Base-by-base conservation (phyloP, 352 stramenopile species). In the Halophytophthora batemanensis region DNA sequence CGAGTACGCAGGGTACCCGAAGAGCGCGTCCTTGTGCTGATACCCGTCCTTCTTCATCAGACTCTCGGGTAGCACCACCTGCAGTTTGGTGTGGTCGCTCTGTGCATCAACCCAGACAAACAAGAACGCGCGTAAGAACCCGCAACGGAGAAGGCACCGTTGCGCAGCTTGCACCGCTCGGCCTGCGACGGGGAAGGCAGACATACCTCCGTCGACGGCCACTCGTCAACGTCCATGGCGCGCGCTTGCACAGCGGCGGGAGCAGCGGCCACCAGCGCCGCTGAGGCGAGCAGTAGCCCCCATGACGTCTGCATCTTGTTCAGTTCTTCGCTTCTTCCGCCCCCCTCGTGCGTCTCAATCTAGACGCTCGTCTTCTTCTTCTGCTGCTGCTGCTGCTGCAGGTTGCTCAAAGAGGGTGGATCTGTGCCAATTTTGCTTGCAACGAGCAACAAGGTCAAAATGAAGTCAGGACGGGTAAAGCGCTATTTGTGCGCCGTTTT, bases 11-110 rank as follows among this genome's bases (percentile, higher is more conserved):
- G 95, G 95, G 53, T 98, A 95, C 28, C 96, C 96, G 65, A 99
- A 99, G 34, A 98, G 77, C 45, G 95, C 95, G 45, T 98, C 95
- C 59, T 97, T 96, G 74, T 99, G 96, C 52, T 93, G 79, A 64
- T 98, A 98, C 38, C 95, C 96, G 28, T 93, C 78, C 44, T 92
- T 89, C 59, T 87, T 92, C 74, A 93, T 90, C n/a, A 97, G 63
- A n/a, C 63, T 80, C 52, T 87, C 73, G 21, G 88, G 88, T 22
- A 97, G 75, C 55, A 95, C 77, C 38, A 97, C 69, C 67, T 96
- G 80, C 53, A 95, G 63, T 74, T 95, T 94, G 19, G 81, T 92
- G 75, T 94, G 83, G 53, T 92, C 83, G 59, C 67, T 92, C 81
- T 93, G 55, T 18, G 2, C 34, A 35, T 25, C 5, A 55, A 23